Conservation (phyloP, 345 rosid species). For the Syzygium oleosum region DNA sequence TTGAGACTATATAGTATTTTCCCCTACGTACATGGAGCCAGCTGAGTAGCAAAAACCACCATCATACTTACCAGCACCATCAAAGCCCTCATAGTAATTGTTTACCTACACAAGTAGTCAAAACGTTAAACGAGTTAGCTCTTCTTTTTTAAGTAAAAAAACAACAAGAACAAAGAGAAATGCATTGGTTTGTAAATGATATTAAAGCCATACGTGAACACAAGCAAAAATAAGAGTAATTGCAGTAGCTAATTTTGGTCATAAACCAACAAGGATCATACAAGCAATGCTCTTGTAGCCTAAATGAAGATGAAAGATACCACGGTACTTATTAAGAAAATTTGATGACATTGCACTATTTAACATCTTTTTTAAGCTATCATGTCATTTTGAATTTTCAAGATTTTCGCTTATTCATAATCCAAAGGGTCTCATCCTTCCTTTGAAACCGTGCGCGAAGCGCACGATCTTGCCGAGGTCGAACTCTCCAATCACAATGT, state of each 20-base stretch:
- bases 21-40: background rate
- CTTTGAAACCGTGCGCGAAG: background rate
- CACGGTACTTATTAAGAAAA: background rate
- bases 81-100: background rate
- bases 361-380: background rate
- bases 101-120: background rate
- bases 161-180: background rate
- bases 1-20: background rate
- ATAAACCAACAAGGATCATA: background rate
- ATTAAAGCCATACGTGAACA: background rate
- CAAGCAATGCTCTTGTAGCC: background rate
- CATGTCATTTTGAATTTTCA: background rate
- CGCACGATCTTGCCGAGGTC: background rate
- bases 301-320: background rate
- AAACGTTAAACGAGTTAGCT: background rate
- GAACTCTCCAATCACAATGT: background rate
- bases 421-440: background rate
- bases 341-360: background rate
- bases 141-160: background rate
- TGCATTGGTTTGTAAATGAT: background rate
- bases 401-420: background rate
- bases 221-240: background rate
- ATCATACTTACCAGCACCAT: background rate
- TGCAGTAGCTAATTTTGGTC: no score
- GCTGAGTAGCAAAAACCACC: background rate